Evolutionary conservation across 2,329 filamentous ascomycete genomes (phyloP).

Genomic region (Nothophaeocryptopus gaeumannii): DNA sequence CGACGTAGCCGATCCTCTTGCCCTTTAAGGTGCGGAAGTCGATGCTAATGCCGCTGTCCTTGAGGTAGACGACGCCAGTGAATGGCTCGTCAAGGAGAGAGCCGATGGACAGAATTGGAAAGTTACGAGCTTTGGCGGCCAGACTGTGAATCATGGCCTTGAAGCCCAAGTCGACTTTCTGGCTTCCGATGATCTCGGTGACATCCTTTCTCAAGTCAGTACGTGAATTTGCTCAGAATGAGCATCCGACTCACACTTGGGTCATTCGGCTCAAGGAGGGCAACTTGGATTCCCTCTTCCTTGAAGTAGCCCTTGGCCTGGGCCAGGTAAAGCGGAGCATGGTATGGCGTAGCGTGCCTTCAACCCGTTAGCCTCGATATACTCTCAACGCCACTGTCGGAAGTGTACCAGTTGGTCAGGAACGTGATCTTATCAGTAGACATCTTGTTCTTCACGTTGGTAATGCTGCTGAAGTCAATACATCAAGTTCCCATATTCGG

Average conservation of each 20-base stretch:
- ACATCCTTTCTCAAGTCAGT: slow-evolving; percentile 55
- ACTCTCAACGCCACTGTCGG: slow-evolving; percentile 1
- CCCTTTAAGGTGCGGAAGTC: slow-evolving; percentile 74
- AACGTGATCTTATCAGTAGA: slow-evolving; percentile 83
- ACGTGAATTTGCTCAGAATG: background rate
- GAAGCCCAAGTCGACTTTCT: slow-evolving; percentile 74
- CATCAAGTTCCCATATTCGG: slow-evolving; percentile 21
- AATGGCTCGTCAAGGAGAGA: slow-evolving; percentile 77
- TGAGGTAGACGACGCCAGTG: slow-evolving; percentile 75
- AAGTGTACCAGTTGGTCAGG: slow-evolving; percentile 72
- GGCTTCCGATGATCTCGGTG: slow-evolving; percentile 74
- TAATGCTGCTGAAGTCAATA: slow-evolving; percentile 52
- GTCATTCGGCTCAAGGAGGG: slow-evolving; percentile 73
- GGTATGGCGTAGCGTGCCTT: slow-evolving; percentile 79
- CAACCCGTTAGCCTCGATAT: slow-evolving; percentile 4
- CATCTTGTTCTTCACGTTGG: slow-evolving; percentile 55
- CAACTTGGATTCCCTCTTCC: slow-evolving; percentile 74
- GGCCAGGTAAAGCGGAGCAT: slow-evolving; percentile 73
- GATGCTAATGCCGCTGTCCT: slow-evolving; percentile 68
- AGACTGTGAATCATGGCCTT: slow-evolving; percentile 84
- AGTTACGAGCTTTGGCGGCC: slow-evolving; percentile 73
- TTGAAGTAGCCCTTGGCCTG: slow-evolving; percentile 73
- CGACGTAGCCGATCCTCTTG: slow-evolving; percentile 75
- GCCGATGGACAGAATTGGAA: slow-evolving; percentile 69
- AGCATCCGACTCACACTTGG: slow-evolving; percentile 57